Evolutionary conservation across 2,329 filamentous ascomycete species (phyloP), one percentile per base, ranked within the genome.

Genomic region (Periconia sp.): DNA sequence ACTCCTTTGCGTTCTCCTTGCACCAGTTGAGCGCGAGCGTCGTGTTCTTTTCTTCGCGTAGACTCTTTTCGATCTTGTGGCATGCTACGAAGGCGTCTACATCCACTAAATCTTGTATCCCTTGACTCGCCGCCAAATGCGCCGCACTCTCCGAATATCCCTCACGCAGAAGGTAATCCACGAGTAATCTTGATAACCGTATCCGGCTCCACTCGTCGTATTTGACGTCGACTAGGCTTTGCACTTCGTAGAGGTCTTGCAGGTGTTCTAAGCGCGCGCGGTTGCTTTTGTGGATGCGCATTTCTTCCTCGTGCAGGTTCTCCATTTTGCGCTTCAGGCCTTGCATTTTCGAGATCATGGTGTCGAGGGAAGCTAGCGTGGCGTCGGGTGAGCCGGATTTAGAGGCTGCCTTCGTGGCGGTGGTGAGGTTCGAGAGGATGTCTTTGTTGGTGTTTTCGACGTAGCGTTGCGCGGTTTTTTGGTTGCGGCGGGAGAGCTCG

Each of bases 401-500:
- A 54, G 84, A 83, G 47, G 89, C 86, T 54, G 85, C 82, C 62
- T 87, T 88, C 41, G 80, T 77, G 41, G 80, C 75, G 37, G 79
- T 71, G 62, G 80, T 79, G 49, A 87, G 76, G 31, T 78, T 75
- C 19, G 83, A 81, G 65, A 85, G 85, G 59, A 91, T 76, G 46
- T 80, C 79, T 17, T 81, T 80, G 57, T 84, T 85, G 62, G 90
- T 85, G 69, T 87, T 88, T 70, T 93, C 90, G 71, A 92, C 84
- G 59, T 85, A 80, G 68, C 88, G 86, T 71, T 92, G 90, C 42
- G 89, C 89, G 3, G 88, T 86, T 66, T 96, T 94, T 77, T 97
- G 95, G 77, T 96, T 97, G 73, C 94, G 93, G 52, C 92, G 89
- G 19, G 95, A 87, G 53, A 97, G 88, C 72, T 97, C 94, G 75